A percentile compares a stretch with the other conserved stretches of the same genome.
phyloP scores from a whole-genome alignment of 2,329 filamentous ascomycete species.

The Nemania bipapillata region DNA sequence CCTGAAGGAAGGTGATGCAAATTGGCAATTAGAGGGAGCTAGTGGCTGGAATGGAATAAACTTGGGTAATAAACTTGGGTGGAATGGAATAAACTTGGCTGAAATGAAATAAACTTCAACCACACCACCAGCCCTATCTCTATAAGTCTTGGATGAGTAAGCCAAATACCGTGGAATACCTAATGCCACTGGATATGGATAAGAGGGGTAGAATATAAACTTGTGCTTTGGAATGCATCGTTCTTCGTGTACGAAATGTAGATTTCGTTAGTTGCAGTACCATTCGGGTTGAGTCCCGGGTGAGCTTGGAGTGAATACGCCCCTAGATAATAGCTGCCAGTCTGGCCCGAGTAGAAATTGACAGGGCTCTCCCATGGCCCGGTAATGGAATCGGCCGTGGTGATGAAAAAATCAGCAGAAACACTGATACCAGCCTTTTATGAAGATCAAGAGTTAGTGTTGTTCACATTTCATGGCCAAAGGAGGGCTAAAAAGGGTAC shows the following conservation, averaged over 20 bases:
- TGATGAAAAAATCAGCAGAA: constrained; percentile 42
- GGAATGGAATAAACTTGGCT: too few relatives aligned
- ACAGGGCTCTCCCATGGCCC: constrained; percentile 38
- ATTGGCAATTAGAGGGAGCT: neutral
- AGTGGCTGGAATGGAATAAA: neutral
- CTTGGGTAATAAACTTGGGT: too few relatives aligned
- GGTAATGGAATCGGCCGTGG: constrained; percentile 37
- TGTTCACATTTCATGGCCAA: neutral
- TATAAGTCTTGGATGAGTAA: neutral
- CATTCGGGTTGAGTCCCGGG: constrained; percentile 32
- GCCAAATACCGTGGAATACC: neutral
- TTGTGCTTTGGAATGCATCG: constrained; percentile 14
- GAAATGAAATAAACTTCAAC: neutral
- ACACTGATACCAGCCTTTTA: constrained; percentile 33
- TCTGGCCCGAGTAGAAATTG: constrained; percentile 36
- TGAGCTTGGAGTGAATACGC: constrained; percentile 42
- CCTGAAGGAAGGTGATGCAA: neutral
- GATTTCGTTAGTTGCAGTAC: constrained; percentile 37
- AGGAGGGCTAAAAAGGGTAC: neutral
- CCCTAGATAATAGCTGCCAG: constrained; percentile 30
- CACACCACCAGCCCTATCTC: neutral
- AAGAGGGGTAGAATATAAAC: constrained; percentile 34
- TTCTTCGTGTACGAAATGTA: constrained; percentile 41
- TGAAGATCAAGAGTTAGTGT: neutral
- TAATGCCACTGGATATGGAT: constrained; percentile 39